Evolutionary conservation across 2,329 filamentous ascomycete species (phyloP).

Genomic region (Knufia petricola): DNA sequence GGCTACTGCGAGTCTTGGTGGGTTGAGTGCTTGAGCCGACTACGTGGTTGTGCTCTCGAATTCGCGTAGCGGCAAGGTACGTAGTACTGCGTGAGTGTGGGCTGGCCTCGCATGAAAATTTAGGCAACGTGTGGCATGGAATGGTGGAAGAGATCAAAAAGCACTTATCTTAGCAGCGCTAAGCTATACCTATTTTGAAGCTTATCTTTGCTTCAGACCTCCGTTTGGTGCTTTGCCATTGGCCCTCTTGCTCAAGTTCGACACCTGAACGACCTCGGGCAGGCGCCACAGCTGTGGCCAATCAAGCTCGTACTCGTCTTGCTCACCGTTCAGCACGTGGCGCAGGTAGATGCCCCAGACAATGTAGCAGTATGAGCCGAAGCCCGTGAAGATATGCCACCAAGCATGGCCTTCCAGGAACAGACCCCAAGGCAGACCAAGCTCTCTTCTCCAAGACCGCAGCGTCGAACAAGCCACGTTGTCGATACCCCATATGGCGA

Average conservation of each 20-base stretch:
- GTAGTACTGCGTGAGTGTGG: too few relatives aligned
- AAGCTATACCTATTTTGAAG: not conserved
- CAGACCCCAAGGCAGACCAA: slow-evolving; percentile 70
- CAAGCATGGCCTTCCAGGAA: slow-evolving; percentile 62
- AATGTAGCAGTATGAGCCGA: slow-evolving; percentile 72
- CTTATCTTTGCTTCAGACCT: not conserved
- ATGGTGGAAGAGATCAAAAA: too few relatives aligned
- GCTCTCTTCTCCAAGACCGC: slow-evolving; percentile 52
- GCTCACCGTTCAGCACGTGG: slow-evolving; percentile 62
- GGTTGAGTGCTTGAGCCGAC: too few relatives aligned
- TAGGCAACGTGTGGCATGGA: too few relatives aligned
- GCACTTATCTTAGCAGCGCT: too few relatives aligned
- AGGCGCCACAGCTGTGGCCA: slow-evolving; percentile 58
- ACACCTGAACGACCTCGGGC: slow-evolving; percentile 38
- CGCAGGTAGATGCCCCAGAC: slow-evolving; percentile 75
- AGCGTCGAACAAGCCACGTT: slow-evolving; percentile 62
- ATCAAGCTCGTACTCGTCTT: slow-evolving; percentile 59
- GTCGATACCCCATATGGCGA: slow-evolving; percentile 68
- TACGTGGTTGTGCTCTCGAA: too few relatives aligned
- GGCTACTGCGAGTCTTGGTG: too few relatives aligned
- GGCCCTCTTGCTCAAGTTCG: not conserved
- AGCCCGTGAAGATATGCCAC: slow-evolving; percentile 68
- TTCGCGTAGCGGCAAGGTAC: too few relatives aligned
- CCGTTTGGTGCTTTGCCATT: slow-evolving; percentile 7
- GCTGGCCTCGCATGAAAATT: too few relatives aligned